Percentiles rank a stretch among this genome's conserved stretches.
Conservation (phyloP, 2,329 filamentous ascomycete genomes). For the Fusarium sororula region DNA sequence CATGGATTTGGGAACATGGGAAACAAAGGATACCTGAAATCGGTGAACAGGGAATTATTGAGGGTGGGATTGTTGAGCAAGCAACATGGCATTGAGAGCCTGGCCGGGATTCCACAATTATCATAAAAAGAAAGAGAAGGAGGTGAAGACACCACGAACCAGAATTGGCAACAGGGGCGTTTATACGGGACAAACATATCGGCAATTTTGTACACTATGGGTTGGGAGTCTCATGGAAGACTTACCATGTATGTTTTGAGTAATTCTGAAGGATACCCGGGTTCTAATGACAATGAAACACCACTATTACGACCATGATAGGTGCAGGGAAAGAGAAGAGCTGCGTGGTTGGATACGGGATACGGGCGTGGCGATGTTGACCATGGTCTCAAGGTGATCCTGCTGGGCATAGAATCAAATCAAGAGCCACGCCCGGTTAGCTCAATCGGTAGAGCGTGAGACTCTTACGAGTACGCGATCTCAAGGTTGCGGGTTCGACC, state of each 20-base stretch:
- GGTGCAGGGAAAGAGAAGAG: background rate
- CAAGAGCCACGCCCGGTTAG: conserved; percentile 48
- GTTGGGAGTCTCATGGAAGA: conserved; percentile 18
- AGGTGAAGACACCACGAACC: background rate
- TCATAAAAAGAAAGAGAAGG: conserved; percentile 10
- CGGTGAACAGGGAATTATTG: conserved; percentile 5
- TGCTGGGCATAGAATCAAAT: background rate
- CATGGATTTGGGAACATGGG: conserved; percentile 65
- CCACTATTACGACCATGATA: conserved; percentile 4
- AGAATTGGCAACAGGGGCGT: conserved; percentile 22
- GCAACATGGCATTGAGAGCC: background rate
- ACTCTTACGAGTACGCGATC: conserved; percentile 65
- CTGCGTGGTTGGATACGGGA: background rate
- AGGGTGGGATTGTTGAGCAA: background rate
- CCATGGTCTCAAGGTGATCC: background rate
- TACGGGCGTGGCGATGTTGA: background rate
- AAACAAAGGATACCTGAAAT: conserved; percentile 46
- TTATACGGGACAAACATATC: conserved; percentile 19
- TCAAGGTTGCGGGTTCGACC: conserved; percentile 67
- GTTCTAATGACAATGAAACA: conserved; percentile 29
- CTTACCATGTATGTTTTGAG: conserved; percentile 12
- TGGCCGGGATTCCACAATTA: background rate
- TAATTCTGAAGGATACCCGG: conserved; percentile 32
- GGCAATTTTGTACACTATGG: conserved; percentile 32
- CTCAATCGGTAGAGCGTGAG: conserved; percentile 69